Evolutionary conservation across 2,329 filamentous ascomycete genomes (phyloP).

Genomic region (Colletotrichum spinosum): DNA sequence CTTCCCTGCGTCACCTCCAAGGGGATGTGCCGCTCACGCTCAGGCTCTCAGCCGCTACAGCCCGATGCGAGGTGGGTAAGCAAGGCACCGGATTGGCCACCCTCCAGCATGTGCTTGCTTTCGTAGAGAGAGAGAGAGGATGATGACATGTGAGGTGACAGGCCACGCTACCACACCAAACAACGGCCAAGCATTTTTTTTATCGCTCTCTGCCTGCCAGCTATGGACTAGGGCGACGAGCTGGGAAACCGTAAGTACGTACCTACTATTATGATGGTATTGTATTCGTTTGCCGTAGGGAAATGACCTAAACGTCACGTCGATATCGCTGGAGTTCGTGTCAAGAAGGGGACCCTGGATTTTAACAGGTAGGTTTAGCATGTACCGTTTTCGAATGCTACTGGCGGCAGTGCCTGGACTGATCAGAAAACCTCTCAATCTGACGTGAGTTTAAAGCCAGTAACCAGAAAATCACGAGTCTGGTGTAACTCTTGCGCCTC

Average conservation of each 20-base stretch:
- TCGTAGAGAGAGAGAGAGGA: conserved; percentile 22
- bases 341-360: conserved; percentile 31
- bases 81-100: conserved; percentile 35
- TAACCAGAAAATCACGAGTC: no score
- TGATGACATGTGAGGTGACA: conserved; percentile 38
- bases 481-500: background rate
- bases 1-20: background rate
- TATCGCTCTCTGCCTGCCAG: background rate
- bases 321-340: conserved; percentile 19
- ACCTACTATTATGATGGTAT: background rate
- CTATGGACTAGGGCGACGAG: conserved; percentile 2
- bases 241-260: conserved; percentile 5
- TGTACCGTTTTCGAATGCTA: conserved; percentile 11
- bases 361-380: background rate
- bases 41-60: conserved; percentile 32
- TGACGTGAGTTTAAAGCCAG: no score
- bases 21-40: background rate
- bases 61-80: conserved; percentile 26
- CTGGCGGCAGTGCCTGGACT: no score
- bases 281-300: background rate
- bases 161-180: conserved; percentile 28
- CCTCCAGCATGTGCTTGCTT: conserved; percentile 33
- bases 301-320: conserved; percentile 26
- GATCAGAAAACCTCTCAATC: no score
- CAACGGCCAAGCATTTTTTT: conserved; percentile 18